A percentile compares a stretch with the other conserved stretches of the same genome.
Conservation (phyloP, 148 eudicot genomes). For the Silene uniflora region DNA sequence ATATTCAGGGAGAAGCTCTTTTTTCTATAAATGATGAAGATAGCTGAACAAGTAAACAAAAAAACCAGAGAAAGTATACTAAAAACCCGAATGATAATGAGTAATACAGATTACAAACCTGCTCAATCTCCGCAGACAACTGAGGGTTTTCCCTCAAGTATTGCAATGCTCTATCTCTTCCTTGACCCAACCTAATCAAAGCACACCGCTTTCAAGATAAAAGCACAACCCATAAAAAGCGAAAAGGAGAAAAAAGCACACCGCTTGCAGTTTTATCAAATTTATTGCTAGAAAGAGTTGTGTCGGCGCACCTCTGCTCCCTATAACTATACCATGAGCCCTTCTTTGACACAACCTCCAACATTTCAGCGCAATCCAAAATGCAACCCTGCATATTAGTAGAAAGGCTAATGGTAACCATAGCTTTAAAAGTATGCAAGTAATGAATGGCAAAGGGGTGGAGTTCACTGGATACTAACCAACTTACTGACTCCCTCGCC, state of each 20-base stretch:
- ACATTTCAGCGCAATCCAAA: constrained; percentile 90
- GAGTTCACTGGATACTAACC: constrained; percentile 45
- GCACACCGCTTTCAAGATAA: constrained; percentile 2
- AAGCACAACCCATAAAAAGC: not conserved
- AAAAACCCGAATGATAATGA: not conserved
- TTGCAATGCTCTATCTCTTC: constrained; percentile 84
- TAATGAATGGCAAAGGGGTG: not conserved
- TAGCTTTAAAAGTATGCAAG: not conserved
- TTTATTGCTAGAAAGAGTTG: constrained; percentile 12
- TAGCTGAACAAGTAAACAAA: not conserved
- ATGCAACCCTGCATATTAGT: constrained; percentile 70
- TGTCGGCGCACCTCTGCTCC: constrained; percentile 60
- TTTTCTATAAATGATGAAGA: not conserved
- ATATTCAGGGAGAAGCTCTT: not conserved
- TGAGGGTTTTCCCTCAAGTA: constrained; percentile 78
- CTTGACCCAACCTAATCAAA: constrained; percentile 79
- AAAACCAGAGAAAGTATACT: not conserved
- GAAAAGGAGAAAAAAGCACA: not conserved
- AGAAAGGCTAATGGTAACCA: constrained; percentile 4
- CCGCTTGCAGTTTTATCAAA: not conserved
- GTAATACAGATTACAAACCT: constrained; percentile 43
- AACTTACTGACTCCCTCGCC: constrained; percentile 94
- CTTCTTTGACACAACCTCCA: constrained; percentile 76
- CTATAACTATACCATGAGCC: constrained; percentile 94
- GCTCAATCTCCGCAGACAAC: constrained; percentile 75